Evolutionary conservation across 1,284 basidiomycete species (phyloP).

Genomic region (Trametes hirsuta): DNA sequence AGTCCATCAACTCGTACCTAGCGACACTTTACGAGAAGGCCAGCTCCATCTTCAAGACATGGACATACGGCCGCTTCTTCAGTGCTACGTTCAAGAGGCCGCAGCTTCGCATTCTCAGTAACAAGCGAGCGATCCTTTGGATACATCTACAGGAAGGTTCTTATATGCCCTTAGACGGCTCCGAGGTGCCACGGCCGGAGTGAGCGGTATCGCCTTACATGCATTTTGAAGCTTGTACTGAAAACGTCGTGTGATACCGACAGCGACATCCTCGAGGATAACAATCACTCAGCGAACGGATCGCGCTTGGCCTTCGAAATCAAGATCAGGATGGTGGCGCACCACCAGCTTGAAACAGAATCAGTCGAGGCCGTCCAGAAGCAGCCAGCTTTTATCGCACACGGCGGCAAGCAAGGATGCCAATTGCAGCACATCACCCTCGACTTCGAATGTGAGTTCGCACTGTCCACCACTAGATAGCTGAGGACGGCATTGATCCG

Average conservation of each 20-base stretch:
- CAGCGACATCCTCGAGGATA: not conserved
- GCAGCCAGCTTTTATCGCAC: not conserved
- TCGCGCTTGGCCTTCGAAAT: slow-evolving; percentile 31
- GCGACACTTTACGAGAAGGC: slow-evolving; percentile 17
- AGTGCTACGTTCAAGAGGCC: slow-evolving; percentile 9
- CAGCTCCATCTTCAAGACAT: not conserved
- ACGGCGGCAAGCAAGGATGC: not conserved
- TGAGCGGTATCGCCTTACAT: not conserved
- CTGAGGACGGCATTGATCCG: too few relatives aligned
- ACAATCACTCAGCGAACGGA: slow-evolving; percentile 5
- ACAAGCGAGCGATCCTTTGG: slow-evolving; percentile 18
- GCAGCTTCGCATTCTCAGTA: slow-evolving; percentile 21
- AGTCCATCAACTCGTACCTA: slow-evolving; percentile 26
- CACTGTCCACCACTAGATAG: too few relatives aligned
- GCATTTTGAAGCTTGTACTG: not conserved
- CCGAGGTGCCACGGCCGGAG: not conserved
- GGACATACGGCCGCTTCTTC: slow-evolving; percentile 7
- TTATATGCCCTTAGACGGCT: not conserved
- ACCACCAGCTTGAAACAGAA: slow-evolving; percentile 11
- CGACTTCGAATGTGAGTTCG: not conserved
- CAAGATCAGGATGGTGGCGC: slow-evolving; percentile 19
- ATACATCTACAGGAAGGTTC: slow-evolving; percentile 15
- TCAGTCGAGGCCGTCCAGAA: not conserved
- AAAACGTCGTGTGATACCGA: not conserved
- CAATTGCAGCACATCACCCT: not conserved